These are phyloP conservation scores for Mallotus repandus DNA, from an alignment of 441 rosid genomes.

Conservation along the genomic window DNA sequence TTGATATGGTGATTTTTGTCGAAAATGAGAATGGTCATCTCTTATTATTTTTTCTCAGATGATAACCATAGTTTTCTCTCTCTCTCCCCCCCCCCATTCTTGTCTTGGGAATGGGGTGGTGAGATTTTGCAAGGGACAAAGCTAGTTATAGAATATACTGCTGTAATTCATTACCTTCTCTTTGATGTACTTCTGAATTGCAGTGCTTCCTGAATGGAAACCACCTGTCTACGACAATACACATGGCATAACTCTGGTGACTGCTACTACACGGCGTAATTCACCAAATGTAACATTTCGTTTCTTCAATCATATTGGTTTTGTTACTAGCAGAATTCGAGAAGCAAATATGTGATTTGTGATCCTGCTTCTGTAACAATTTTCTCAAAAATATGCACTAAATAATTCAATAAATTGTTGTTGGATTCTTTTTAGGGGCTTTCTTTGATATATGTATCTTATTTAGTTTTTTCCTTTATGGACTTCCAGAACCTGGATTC, in stretches of 20 bases:
- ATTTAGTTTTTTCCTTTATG: slow-evolving; percentile 15
- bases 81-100: background rate
- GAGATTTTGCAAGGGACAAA: background rate
- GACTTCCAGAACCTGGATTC: slow-evolving; percentile 75
- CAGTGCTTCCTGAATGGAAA: slow-evolving; percentile 95
- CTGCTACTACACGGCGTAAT: slow-evolving; percentile 90
- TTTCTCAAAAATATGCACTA: background rate
- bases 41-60: background rate
- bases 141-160: background rate
- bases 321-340: background rate
- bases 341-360: background rate
- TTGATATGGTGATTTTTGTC: background rate
- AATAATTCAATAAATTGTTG: background rate
- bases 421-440: background rate
- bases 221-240: slow-evolving; percentile 89
- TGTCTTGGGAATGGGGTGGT: too few species aligned
- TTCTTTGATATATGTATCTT: slow-evolving; percentile 1
- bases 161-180: background rate
- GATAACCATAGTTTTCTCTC: background rate
- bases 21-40: background rate
- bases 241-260: slow-evolving; percentile 66
- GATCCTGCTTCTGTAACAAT: background rate
- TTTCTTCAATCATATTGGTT: slow-evolving; percentile 4
- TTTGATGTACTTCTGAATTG: slow-evolving; percentile 20
- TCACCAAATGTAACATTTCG: slow-evolving; percentile 65